phyloP scores from a whole-genome alignment of 768 basidiomycete genomes.

The Rhodocollybia butyracea region DNA sequence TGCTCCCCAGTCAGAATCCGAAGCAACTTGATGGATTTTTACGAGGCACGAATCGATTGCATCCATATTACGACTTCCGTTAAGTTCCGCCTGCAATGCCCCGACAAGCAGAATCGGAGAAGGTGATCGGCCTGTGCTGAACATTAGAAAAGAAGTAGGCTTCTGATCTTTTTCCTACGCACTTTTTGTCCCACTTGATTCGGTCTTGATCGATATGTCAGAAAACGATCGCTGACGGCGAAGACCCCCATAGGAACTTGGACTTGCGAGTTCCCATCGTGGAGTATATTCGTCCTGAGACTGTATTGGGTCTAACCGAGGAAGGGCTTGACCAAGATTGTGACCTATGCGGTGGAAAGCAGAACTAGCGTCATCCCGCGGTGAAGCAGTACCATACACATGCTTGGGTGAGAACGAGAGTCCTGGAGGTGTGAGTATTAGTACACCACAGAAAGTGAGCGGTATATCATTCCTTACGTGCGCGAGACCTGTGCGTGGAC shows the following conservation, averaged over 20 bases:
- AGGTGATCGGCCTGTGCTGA: background rate
- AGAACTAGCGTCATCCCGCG: background rate
- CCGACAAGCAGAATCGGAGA: conserved; percentile 21
- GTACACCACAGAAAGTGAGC: too few relatives aligned
- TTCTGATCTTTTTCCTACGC: background rate
- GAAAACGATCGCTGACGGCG: background rate
- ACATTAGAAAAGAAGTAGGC: too few relatives aligned
- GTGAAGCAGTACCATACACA: too few relatives aligned
- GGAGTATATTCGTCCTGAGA: background rate
- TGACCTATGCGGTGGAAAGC: background rate
- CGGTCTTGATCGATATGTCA: background rate
- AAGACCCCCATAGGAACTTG: background rate
- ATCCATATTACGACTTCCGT: conserved; percentile 16
- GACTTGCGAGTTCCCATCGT: background rate
- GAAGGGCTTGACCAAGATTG: conserved; percentile 1
- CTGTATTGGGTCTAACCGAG: background rate
- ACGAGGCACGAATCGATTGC: conserved; percentile 19
- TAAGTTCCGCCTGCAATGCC: conserved; percentile 21
- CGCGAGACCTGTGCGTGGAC: background rate
- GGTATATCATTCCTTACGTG: background rate
- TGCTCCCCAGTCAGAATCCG: conserved; percentile 20
- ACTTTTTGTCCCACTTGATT: background rate
- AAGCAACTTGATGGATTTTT: conserved; percentile 17
- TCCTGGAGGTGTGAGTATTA: too few relatives aligned
- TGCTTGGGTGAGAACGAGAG: too few relatives aligned